Base-by-base conservation (phyloP, 148 eudicot genomes). In the Diospyros kaki region DNA sequence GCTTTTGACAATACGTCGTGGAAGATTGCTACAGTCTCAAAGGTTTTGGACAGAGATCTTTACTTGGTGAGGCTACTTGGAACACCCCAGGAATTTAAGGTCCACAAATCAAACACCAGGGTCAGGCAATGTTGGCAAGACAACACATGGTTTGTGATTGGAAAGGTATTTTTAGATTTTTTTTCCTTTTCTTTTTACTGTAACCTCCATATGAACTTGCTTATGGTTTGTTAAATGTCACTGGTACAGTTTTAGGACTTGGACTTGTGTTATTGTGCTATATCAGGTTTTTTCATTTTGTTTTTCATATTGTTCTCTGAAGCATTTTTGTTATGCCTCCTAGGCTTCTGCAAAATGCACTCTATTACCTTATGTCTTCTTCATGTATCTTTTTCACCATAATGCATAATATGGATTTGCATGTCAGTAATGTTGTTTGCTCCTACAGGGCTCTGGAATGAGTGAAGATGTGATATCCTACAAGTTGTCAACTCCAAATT, bases 51-150 rank as follows among this genome's bases (percentile, higher is more conserved):
- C 48, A 71, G 61, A 40, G 85, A 52, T 66, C 66, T 46, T 72
- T 82, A 72, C 66, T 74, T 71, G 51, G 81, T 85, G 66, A 76
- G 67, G 51, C 75, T 85, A 18, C 69, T 85, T 77, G 94, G 92
- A 69, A 69, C 79, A 44, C 67, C 79, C 9, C 80, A 74, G 17
- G 89, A 90, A 73, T 76, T 88, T 39, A 73, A 56, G 43, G 84
- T 85, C 66, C 68, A 82, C 66, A 79, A 65, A 69, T 75, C 81
- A 13, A 81, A 60, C 68, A 84, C 80, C 60, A 83, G 94, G 72
- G 66, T 76, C 52, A 76, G 79, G 14, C 88, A 81, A 78, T 77
- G 77, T 39, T 89, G 90, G 93, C 64, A 69, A 65, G 81, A 81
- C 73, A 77, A 77, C 65, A 74, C 79, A 74, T 86, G 93, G 93